Evolutionary conservation across 2,329 filamentous ascomycete species (phyloP).

Genomic region (Aspergillaceae sp.): DNA sequence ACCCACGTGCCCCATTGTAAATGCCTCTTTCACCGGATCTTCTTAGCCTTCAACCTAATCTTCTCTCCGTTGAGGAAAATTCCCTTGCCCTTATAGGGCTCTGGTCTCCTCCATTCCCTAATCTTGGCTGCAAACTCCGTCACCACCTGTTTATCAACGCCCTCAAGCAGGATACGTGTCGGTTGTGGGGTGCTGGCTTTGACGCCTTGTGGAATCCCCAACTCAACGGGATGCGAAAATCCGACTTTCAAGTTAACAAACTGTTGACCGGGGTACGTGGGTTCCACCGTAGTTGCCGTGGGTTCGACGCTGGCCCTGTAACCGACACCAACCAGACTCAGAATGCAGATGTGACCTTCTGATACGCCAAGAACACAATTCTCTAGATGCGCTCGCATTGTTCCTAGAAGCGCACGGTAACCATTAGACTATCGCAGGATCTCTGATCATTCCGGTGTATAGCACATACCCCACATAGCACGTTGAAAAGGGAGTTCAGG

Average conservation of each 20-base stretch:
- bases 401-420: slow-evolving; percentile 49
- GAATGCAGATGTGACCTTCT: slow-evolving; percentile 88
- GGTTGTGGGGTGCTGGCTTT: slow-evolving; percentile 82
- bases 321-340: slow-evolving; percentile 88
- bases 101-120: slow-evolving; percentile 76
- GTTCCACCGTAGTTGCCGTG: slow-evolving; percentile 55
- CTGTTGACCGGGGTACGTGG: slow-evolving; percentile 70
- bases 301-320: slow-evolving; percentile 84
- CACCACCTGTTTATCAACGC: slow-evolving; percentile 73
- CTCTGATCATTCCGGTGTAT: not conserved
- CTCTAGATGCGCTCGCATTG: slow-evolving; percentile 77
- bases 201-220: slow-evolving; percentile 72
- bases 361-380: slow-evolving; percentile 90
- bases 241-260: slow-evolving; percentile 93
- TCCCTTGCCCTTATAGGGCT: slow-evolving; percentile 99
- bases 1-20: not conserved
- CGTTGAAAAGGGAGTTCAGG: slow-evolving; percentile 62
- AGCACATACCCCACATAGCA: slow-evolving; percentile 83
- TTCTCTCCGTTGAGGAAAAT: slow-evolving; percentile 98
- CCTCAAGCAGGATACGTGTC: slow-evolving; percentile 83
- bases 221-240: slow-evolving; percentile 90
- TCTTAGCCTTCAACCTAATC: slow-evolving; percentile 97
- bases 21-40: slow-evolving; percentile 62
- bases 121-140: slow-evolving; percentile 89
- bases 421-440: slow-evolving; percentile 11